Evolutionary conservation across 257 asterid genomes (phyloP).

Genomic region (Lavandula angustifolia): DNA sequence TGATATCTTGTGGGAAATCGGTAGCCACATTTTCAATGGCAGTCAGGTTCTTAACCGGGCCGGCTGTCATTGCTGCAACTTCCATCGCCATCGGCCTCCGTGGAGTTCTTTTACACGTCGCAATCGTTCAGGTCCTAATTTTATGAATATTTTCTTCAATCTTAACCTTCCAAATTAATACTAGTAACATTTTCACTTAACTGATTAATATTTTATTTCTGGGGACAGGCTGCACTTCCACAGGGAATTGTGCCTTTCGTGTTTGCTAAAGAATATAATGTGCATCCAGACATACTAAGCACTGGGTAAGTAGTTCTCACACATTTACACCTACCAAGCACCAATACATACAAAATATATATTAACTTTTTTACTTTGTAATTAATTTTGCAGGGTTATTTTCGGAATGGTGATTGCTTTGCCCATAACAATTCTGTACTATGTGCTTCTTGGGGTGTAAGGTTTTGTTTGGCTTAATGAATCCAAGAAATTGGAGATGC

Average conservation of each 20-base stretch:
- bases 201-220: not conserved
- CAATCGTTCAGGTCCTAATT: slow-evolving; percentile 74
- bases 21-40: slow-evolving; percentile 94
- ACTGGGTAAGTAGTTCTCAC: slow-evolving; percentile 78
- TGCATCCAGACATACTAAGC: slow-evolving; percentile 86
- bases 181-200: not conserved
- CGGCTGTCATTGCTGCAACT: slow-evolving; percentile 96
- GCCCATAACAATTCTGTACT: slow-evolving; percentile 86
- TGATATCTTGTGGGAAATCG: slow-evolving; percentile 81
- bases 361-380: not conserved
- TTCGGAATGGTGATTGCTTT: slow-evolving; percentile 90
- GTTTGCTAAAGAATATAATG: slow-evolving; percentile 86
- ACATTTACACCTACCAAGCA: not conserved
- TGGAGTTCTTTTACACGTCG: slow-evolving; percentile 80
- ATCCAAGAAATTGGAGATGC: slow-evolving; percentile 44
- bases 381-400: slow-evolving; percentile 63
- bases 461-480: slow-evolving; percentile 34
- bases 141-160: not conserved
- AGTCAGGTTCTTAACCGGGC: slow-evolving; percentile 90
- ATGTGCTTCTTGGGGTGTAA: slow-evolving; percentile 81
- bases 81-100: slow-evolving; percentile 90
- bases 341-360: too few relatives aligned
- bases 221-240: slow-evolving; percentile 85
- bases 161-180: too few relatives aligned
- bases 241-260: slow-evolving; percentile 92